These are phyloP conservation scores for Acer yangbiense DNA, from an alignment of 345 rosid species.

Conservation along the genomic window DNA sequence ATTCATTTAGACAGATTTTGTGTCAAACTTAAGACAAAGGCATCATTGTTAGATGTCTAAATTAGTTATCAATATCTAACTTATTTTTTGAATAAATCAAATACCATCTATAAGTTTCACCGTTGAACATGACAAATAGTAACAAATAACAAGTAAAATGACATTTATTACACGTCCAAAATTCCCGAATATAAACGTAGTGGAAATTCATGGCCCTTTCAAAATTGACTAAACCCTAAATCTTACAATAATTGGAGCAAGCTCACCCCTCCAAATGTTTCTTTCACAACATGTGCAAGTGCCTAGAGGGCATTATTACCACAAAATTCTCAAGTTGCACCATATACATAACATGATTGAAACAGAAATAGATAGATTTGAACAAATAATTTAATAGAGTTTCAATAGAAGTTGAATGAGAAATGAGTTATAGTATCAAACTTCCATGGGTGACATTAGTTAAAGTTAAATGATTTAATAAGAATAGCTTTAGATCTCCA, in stretches of 20 bases:
- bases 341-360: neutral
- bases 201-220: neutral
- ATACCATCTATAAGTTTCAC: neutral
- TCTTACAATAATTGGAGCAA: constrained; percentile 4
- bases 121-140: too few species aligned
- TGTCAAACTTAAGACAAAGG: too few species aligned
- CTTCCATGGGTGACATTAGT: neutral
- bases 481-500: neutral
- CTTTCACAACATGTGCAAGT: neutral
- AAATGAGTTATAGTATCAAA: too few species aligned
- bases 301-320: too few species aligned
- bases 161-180: too few species aligned
- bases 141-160: too few species aligned
- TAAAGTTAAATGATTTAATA: too few species aligned
- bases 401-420: neutral
- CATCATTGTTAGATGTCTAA: too few species aligned
- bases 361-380: neutral
- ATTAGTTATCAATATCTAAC: too few species aligned
- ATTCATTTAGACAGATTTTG: neutral
- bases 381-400: neutral
- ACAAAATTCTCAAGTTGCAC: too few species aligned
- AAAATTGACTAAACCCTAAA: neutral
- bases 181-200: neutral
- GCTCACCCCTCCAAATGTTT: neutral
- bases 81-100: neutral